Evolutionary conservation across 805 yeast genomes (phyloP).

Genomic region (Hanseniaspora singularis): DNA sequence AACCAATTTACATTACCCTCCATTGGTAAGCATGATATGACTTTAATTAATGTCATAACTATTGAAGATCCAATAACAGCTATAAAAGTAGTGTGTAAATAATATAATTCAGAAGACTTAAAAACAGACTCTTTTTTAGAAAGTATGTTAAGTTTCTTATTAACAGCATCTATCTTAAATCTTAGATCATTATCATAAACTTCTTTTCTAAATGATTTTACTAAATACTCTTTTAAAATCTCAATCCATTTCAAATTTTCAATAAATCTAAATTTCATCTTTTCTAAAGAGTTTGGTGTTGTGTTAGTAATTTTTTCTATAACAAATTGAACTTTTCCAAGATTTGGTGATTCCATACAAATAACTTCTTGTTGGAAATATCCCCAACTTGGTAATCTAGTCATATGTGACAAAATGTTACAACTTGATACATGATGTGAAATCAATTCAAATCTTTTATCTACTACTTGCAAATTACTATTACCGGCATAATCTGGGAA

Average conservation of each 20-base stretch:
- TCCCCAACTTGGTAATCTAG: constrained; percentile 75
- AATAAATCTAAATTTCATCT: constrained; percentile 20
- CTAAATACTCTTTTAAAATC: constrained; percentile 20
- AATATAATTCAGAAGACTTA: constrained; percentile 12
- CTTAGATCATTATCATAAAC: constrained; percentile 13
- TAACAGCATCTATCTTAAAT: neutral
- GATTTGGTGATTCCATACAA: constrained; percentile 64
- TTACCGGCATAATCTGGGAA: neutral
- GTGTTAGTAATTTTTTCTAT: constrained; percentile 47
- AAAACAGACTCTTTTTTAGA: constrained; percentile 6
- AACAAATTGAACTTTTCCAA: constrained; percentile 58
- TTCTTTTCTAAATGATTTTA: constrained; percentile 15
- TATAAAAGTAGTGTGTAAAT: constrained; percentile 16
- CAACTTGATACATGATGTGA: constrained; percentile 40
- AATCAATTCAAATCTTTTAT: constrained; percentile 16
- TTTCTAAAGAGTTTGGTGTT: constrained; percentile 21
- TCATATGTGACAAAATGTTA: constrained; percentile 57
- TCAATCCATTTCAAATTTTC: constrained; percentile 18
- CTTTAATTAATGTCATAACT: neutral
- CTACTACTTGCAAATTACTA: constrained; percentile 17
- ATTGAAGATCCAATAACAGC: neutral
- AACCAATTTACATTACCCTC: neutral
- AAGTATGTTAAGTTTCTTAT: neutral
- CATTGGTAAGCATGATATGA: neutral
- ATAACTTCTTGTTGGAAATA: constrained; percentile 75